Evolutionary conservation across 2,329 filamentous ascomycete species (phyloP).

Genomic region (Zymoseptoria passerinii): DNA sequence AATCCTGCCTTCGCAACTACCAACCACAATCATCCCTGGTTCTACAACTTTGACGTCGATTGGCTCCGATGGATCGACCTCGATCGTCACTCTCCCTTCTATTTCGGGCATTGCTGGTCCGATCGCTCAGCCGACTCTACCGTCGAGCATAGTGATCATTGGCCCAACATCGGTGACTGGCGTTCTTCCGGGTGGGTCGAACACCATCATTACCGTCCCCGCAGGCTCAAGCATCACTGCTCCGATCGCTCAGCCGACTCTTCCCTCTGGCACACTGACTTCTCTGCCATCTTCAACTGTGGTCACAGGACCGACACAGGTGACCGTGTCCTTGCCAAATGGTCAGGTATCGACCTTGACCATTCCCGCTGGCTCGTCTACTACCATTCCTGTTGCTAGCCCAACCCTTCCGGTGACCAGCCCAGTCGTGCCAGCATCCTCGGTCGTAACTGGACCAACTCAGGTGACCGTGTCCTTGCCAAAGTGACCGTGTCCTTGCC

Average conservation of each 20-base stretch:
- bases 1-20: not conserved
- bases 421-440: not conserved
- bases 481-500: too few relatives aligned
- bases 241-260: too few relatives aligned
- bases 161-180: not conserved
- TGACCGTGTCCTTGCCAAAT: too few relatives aligned
- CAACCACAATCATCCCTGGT: not conserved
- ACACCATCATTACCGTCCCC: not conserved
- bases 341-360: too few relatives aligned
- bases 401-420: too few relatives aligned
- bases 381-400: too few relatives aligned
- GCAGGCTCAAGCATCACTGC: not conserved
- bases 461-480: too few relatives aligned
- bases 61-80: not conserved
- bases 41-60: not conserved
- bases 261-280: too few relatives aligned
- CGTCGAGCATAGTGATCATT: not conserved
- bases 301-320: too few relatives aligned
- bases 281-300: too few relatives aligned
- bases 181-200: not conserved
- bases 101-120: not conserved
- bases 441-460: not conserved
- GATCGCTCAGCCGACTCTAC: not conserved
- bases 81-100: not conserved
- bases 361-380: too few relatives aligned